A percentile compares a stretch with the other conserved stretches of the same genome.
Conservation (phyloP, 2,329 filamentous ascomycete species). For the Huntiella abstrusa region DNA sequence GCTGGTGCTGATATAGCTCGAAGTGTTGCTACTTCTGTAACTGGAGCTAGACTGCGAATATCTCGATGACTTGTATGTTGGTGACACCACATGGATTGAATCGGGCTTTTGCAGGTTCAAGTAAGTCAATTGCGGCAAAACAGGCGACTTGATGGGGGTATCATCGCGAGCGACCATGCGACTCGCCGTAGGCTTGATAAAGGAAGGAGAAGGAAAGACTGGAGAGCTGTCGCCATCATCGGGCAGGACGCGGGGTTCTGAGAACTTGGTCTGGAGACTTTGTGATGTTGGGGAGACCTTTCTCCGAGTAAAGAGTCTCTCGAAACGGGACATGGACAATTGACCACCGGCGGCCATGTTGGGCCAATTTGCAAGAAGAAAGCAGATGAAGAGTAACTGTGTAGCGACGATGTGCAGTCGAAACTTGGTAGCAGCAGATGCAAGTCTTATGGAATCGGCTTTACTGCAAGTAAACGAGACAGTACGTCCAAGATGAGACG, state of each 20-base stretch:
- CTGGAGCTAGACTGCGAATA: slow-evolving; percentile 9
- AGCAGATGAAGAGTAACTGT: not conserved
- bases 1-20: slow-evolving; percentile 8
- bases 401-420: not conserved
- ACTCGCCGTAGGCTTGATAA: slow-evolving; percentile 34
- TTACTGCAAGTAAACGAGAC: not conserved
- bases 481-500: not conserved
- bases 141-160: slow-evolving; percentile 15
- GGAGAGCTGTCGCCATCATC: slow-evolving; percentile 14
- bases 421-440: not conserved
- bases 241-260: slow-evolving; percentile 12
- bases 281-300: slow-evolving; percentile 15
- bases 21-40: slow-evolving; percentile 5
- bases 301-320: slow-evolving; percentile 32
- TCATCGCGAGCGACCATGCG: slow-evolving; percentile 40
- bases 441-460: not conserved
- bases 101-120: slow-evolving; percentile 7
- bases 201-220: slow-evolving; percentile 32
- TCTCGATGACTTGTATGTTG: slow-evolving; percentile 5
- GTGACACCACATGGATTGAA: slow-evolving; percentile 10
- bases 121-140: slow-evolving; percentile 12
- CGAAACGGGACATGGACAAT: slow-evolving; percentile 19
- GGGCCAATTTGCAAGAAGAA: not conserved
- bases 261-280: slow-evolving; percentile 11
- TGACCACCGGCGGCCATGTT: slow-evolving; percentile 6